Base-by-base conservation (phyloP, 1,284 basidiomycete genomes). In the Flammula alnicola region DNA sequence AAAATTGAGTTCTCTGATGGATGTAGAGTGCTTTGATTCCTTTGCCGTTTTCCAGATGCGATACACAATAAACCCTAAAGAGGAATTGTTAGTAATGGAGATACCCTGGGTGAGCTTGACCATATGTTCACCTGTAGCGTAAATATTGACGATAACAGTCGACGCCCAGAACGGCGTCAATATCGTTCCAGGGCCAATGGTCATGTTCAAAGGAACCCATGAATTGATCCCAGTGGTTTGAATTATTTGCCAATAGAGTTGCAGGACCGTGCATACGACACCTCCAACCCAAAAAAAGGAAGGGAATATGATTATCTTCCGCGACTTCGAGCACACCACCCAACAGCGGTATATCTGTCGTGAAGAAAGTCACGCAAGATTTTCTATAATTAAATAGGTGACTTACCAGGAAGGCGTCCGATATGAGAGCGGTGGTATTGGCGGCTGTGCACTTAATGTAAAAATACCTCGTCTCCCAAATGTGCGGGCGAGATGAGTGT, bases 121-220 rank as follows among this genome's bases (percentile, higher is more conserved):
- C 19, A 20, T 10, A 11, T 9, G 20, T 39, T 20, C 16, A 54
- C 52, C 25, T n/a, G 52, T 54, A 14, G 52, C 31, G 30, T 54
- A 54, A 11, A 45, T 20, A 31, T 54, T 54, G 10, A 54, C 32
- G 1, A 54, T 22, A 6, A 54, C 49, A 12, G 52, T 54, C 10
- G 43, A 54, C 5, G 29, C 52, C 52, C 52, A 54, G 23, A 54
- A 54, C n/a, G 52, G 52, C 19, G 52, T 49, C 10, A 54, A 25
- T 5, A 54, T 35, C 11, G 52, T 54, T 8, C 52, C 52, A n/a
- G 52, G 52, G 2, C 52, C 52, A 10, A 54, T 12, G 5, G 26
- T 23, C 47, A 49, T 54, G 29, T 54, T 54, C 5, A 54, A 32
- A 7, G 47, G 47, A 8, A 32, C 33, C 52, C 52, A 54, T 0